phyloP scores from a whole-genome alignment of 495 filamentous ascomycete genomes.

The Penicillium crystallinum region DNA sequence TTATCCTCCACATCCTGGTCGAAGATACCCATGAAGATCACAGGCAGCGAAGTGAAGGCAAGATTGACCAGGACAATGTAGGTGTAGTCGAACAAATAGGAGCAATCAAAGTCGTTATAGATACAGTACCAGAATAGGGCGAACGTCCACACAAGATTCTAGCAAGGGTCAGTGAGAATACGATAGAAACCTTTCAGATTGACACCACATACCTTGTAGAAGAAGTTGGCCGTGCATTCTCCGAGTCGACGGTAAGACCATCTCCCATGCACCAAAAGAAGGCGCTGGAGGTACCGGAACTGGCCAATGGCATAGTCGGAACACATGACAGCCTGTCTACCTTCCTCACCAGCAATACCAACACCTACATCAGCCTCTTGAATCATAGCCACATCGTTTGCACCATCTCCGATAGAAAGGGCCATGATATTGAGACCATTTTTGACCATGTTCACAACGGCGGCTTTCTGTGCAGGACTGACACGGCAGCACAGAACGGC shows the following conservation, averaged over 20 bases:
- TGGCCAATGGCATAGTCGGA: conserved; percentile 98
- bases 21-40: conserved; percentile 93
- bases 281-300: conserved; percentile 87
- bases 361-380: conserved; percentile 98
- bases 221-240: conserved; percentile 97
- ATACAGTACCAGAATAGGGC: conserved; percentile 97
- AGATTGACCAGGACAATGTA: conserved; percentile 96
- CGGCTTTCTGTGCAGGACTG: conserved; percentile 92
- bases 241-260: conserved; percentile 93
- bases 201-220: conserved; percentile 72
- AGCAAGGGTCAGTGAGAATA: conserved; percentile 9
- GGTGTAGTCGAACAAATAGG: conserved; percentile 95
- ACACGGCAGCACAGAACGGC: conserved; percentile 97
- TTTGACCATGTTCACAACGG: conserved; percentile 96
- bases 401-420: conserved; percentile 92
- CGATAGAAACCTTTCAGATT: not conserved
- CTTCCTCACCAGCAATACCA: conserved; percentile 96
- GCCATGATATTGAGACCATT: conserved; percentile 94
- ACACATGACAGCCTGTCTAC: conserved; percentile 96
- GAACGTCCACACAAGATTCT: conserved; percentile 98
- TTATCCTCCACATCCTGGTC: conserved; percentile 96
- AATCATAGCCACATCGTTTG: conserved; percentile 99
- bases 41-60: conserved; percentile 92
- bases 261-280: conserved; percentile 91
- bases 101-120: conserved; percentile 90